Conservation (phyloP, 2,329 filamentous ascomycete species). For the Sporothrix pseudoabietina region DNA sequence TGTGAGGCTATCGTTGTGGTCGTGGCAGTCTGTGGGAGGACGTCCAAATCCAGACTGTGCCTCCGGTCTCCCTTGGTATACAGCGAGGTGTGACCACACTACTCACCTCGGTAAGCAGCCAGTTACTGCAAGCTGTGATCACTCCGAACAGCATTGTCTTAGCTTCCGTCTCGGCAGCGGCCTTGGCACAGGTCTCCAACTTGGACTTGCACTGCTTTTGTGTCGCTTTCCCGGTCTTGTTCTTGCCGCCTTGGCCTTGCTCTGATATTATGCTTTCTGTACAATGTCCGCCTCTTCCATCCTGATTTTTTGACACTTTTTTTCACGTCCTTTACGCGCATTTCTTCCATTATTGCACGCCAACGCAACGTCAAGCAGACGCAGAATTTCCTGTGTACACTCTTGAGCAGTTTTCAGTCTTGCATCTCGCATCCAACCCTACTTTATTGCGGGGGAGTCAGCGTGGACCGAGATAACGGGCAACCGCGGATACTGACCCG, state of each 20-base stretch:
- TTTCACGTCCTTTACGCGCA: not conserved
- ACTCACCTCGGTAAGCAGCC: conserved; percentile 25
- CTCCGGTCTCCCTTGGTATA: not conserved
- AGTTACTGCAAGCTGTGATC: conserved; percentile 2
- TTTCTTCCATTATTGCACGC: not conserved
- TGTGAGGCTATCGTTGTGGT: not conserved
- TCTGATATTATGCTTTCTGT: not conserved
- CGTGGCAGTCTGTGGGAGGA: not conserved
- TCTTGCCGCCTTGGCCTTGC: not conserved
- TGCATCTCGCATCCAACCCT: not conserved
- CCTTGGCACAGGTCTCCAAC: not conserved
- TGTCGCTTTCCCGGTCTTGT: not conserved
- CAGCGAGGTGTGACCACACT: not conserved
- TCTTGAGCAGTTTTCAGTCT: conserved; percentile 21
- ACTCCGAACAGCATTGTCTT: not conserved
- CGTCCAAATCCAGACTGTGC: not conserved
- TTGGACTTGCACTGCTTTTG: not conserved
- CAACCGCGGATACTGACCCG: conserved; percentile 12
- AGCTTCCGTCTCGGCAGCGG: not conserved
- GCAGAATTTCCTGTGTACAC: not conserved
- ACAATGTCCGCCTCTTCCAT: not conserved
- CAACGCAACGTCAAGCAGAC: not conserved
- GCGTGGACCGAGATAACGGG: not conserved
- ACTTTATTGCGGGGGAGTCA: not conserved
- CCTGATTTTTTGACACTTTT: not conserved